Base-by-base conservation (phyloP, 2,329 filamentous ascomycete species). In the Clarireedia paspali region DNA sequence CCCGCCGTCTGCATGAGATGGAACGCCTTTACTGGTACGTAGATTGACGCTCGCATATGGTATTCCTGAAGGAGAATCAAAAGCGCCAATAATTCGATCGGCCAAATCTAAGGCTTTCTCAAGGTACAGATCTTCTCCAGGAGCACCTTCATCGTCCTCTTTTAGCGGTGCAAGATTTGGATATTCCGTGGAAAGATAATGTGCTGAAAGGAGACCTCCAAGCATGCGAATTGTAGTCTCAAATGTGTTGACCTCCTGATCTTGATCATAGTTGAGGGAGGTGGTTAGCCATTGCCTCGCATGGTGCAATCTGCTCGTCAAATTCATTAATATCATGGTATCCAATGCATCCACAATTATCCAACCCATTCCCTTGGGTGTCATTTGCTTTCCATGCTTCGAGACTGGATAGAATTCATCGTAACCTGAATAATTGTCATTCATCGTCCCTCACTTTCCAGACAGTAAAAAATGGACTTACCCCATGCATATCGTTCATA, bases 151-250 rank as follows among this genome's bases (percentile, higher is more conserved):
- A 63, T 91, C 87, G 59, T 91, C 85, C 20, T 89, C 85, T 5
- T 74, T 67, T 56, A 91, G 76, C 0, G 89, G 84, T 12, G 91
- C 91, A 62, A 96, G 77, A n/a, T 87, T 73, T 0, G 91, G 90
- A 63, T 86, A 92, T 54, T 82, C 80, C 24, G 83, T 94, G 23
- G 91, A 92, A n/a, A 99, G 78, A 71, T 97, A 97, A 70, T 99
- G 91, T 9, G 94, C 94, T 1, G 91, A 91, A 36, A 99, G 77
- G 44, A 99, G 77, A 10, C 94, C 94, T 15, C 94, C 94, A 50
- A 99, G 77, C 91, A 97, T 97, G 52, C 94, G 88, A 65, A 97
- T 97, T 0, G 92, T 97, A 6, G 92, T 97, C 74, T 99, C 94
- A 65, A 97, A 99, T 0, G 91, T 96, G 71, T 91, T 97, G 55